Evolutionary conservation across 2,329 filamentous ascomycete species (phyloP).

Genomic region (Calonectria hawksworthii): DNA sequence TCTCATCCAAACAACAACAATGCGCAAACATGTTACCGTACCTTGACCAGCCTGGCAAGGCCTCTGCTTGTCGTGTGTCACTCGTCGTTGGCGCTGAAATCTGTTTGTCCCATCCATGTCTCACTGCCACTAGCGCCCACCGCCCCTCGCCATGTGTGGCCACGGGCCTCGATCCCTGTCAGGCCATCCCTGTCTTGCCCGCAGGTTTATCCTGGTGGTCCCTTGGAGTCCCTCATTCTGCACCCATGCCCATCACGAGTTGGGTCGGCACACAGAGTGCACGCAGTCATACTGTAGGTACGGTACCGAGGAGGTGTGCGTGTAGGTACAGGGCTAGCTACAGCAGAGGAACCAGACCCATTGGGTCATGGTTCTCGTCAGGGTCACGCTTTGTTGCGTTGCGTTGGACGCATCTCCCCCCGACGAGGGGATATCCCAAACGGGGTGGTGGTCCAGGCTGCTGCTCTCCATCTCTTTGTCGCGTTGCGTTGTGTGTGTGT

Average conservation of each 20-base stretch:
- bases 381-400: slow-evolving; percentile 37
- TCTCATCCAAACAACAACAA: slow-evolving; percentile 9
- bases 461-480: slow-evolving; percentile 12
- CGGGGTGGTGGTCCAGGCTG: slow-evolving; percentile 28
- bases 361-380: slow-evolving; percentile 33
- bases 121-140: slow-evolving; percentile 45
- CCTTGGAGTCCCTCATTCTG: slow-evolving; percentile 16
- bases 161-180: slow-evolving; percentile 39
- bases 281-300: slow-evolving; percentile 15
- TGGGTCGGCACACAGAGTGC: slow-evolving; percentile 35
- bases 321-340: not conserved
- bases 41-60: slow-evolving; percentile 12
- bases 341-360: slow-evolving; percentile 30
- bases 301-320: slow-evolving; percentile 27
- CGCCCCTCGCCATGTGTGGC: slow-evolving; percentile 27
- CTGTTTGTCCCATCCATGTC: slow-evolving; percentile 44
- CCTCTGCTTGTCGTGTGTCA: slow-evolving; percentile 26
- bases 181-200: slow-evolving; percentile 29
- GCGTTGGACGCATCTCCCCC: slow-evolving; percentile 32
- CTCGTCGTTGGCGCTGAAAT: slow-evolving; percentile 17
- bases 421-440: slow-evolving; percentile 21
- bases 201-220: slow-evolving; percentile 22
- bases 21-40: slow-evolving; percentile 17
- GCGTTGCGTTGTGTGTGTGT: slow-evolving; percentile 19
- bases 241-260: slow-evolving; percentile 38